A percentile compares a stretch with the other conserved stretches of the same genome.
Evolutionary conservation across 2,329 filamentous ascomycete species (phyloP).

Genomic region (Stagonosporopsis vannaccii): DNA sequence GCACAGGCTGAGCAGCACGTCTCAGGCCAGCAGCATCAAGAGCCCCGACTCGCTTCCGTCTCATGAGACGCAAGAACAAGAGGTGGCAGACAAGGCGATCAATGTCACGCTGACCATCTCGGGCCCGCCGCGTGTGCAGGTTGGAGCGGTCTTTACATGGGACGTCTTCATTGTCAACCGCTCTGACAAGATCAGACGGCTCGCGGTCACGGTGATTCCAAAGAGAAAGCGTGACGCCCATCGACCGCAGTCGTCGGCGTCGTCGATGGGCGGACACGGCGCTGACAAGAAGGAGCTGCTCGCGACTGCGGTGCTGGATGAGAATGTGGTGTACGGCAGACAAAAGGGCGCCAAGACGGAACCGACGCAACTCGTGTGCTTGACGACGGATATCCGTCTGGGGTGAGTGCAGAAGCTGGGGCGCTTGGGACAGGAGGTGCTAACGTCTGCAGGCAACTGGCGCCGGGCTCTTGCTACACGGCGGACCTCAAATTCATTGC

Average conservation of each 20-base stretch:
- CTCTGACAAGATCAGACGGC: conserved; percentile 67
- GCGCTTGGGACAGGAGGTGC: too few species aligned
- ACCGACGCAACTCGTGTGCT: conserved; percentile 72
- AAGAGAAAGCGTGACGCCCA: conserved; percentile 63
- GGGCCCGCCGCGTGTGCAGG: conserved; percentile 65
- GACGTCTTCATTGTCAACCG: conserved; percentile 79
- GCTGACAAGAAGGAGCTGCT: conserved; percentile 49
- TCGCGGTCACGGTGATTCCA: conserved; percentile 73
- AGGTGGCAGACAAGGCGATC: conserved; percentile 56
- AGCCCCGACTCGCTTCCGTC: conserved; percentile 41
- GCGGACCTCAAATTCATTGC: conserved; percentile 76
- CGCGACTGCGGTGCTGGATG: conserved; percentile 74
- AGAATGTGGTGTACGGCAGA: conserved; percentile 74
- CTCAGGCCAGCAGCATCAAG: conserved; percentile 27
- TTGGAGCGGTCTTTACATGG: conserved; percentile 75
- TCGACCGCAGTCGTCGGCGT: conserved; percentile 55
- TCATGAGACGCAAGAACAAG: conserved; percentile 27
- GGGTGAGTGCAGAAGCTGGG: too few species aligned
- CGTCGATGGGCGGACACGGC: conserved; percentile 47
- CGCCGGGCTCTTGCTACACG: conserved; percentile 75
- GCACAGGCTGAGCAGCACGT: conserved; percentile 40
- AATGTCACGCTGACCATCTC: conserved; percentile 79
- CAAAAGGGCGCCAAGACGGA: conserved; percentile 71
- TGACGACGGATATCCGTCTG: conserved; percentile 76
- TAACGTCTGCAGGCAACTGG: conserved; percentile 63